Evolutionary conservation across 768 basidiomycete genomes (phyloP).

Genomic region (Crepidotus variabilis): DNA sequence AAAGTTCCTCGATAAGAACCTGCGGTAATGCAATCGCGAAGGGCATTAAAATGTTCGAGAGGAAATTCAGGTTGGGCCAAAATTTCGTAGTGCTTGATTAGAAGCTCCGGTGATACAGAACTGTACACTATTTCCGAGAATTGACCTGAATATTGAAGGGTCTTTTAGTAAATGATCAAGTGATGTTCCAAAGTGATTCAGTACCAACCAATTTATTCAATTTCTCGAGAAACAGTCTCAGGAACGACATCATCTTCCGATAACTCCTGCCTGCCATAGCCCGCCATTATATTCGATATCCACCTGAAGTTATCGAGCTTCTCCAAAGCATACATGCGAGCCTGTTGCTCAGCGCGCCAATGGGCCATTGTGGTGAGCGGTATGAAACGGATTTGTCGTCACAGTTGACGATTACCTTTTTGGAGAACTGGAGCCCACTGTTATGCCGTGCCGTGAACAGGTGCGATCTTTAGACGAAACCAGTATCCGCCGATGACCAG

Average conservation of each 20-base stretch:
- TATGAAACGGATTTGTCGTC: too few relatives aligned
- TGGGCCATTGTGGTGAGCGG: not conserved
- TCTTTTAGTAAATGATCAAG: not conserved
- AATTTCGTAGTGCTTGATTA: conserved; percentile 37
- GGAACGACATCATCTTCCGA: conserved; percentile 36
- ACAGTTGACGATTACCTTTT: too few relatives aligned
- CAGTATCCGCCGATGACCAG: too few relatives aligned
- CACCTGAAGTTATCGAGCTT: conserved; percentile 52
- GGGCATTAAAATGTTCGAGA: conserved; percentile 42
- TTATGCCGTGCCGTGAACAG: too few relatives aligned
- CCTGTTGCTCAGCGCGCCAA: conserved; percentile 36
- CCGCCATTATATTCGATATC: conserved; percentile 45
- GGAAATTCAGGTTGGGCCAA: conserved; percentile 43
- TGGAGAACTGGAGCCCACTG: too few relatives aligned
- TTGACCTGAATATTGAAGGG: conserved; percentile 34
- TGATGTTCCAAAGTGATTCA: not conserved
- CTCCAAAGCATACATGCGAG: conserved; percentile 48
- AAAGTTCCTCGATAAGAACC: conserved; percentile 36
- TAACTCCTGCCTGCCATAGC: conserved; percentile 39
- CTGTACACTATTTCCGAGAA: conserved; percentile 54
- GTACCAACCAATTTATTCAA: conserved; percentile 41
- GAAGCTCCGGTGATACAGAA: conserved; percentile 33
- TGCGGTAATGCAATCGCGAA: conserved; percentile 31
- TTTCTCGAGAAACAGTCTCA: conserved; percentile 31
- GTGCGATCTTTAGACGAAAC: too few relatives aligned